Evolutionary conservation across 2,329 filamentous ascomycete species (phyloP).

Genomic region (Colletotrichum sp.): DNA sequence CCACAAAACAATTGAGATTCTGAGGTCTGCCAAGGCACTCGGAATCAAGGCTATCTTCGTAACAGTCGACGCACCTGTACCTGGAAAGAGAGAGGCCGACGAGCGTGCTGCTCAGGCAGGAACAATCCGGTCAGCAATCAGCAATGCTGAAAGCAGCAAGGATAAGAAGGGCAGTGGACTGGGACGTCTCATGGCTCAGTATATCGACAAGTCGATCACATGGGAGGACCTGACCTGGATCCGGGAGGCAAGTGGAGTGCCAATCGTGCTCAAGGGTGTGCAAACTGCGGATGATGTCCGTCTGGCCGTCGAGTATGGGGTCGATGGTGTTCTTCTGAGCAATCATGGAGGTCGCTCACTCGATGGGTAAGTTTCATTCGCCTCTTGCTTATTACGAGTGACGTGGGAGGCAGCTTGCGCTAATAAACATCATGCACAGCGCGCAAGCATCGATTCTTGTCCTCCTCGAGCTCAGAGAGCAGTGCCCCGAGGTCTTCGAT

Average conservation of each 20-base stretch:
- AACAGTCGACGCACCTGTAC: slow-evolving; percentile 63
- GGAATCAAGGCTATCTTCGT: slow-evolving; percentile 60
- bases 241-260: slow-evolving; percentile 50
- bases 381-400: not conserved
- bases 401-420: slow-evolving; percentile 42
- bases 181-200: slow-evolving; percentile 47
- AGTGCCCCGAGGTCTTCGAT: slow-evolving; percentile 21
- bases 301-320: slow-evolving; percentile 62
- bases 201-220: slow-evolving; percentile 63
- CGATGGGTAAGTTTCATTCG: slow-evolving; percentile 37
- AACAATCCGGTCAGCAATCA: slow-evolving; percentile 41
- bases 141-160: slow-evolving; percentile 49
- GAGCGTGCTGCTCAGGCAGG: slow-evolving; percentile 50
- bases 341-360: slow-evolving; percentile 72
- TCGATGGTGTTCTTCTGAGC: slow-evolving; percentile 71
- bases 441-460: slow-evolving; percentile 28
- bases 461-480: slow-evolving; percentile 55
- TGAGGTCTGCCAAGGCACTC: slow-evolving; percentile 47
- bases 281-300: slow-evolving; percentile 69
- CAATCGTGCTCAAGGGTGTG: slow-evolving; percentile 72
- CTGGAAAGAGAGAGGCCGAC: slow-evolving; percentile 58
- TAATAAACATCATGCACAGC: slow-evolving; percentile 50
- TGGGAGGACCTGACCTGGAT: slow-evolving; percentile 71
- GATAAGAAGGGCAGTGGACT: slow-evolving; percentile 60
- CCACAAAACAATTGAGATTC: slow-evolving; percentile 51